Percentiles rank a stretch among this genome's conserved stretches.
Evolutionary conservation across 495 filamentous ascomycete species (phyloP).

Genomic region (Halenospora varia): DNA sequence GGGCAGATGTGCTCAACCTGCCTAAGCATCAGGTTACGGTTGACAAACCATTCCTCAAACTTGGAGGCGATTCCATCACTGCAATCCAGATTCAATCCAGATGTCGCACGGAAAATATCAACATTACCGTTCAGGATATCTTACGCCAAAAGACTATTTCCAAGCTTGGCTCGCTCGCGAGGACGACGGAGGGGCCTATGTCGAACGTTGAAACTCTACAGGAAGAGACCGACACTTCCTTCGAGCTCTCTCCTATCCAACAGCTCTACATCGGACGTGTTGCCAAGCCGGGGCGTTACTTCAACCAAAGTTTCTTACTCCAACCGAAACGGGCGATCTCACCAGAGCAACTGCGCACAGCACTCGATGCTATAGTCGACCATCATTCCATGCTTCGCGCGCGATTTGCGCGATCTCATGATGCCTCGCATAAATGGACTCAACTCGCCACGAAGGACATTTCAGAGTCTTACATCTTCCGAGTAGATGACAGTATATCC

Average conservation of each 20-base stretch:
- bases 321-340: conserved; percentile 49
- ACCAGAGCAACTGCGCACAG: conserved; percentile 43
- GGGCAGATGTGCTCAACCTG: conserved; percentile 51
- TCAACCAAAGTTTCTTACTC: conserved; percentile 66
- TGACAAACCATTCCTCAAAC: conserved; percentile 24
- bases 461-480: conserved; percentile 9
- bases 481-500: conserved; percentile 9
- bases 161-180: neutral
- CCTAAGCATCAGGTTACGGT: conserved; percentile 14
- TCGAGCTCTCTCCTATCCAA: conserved; percentile 68
- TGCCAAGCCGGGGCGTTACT: conserved; percentile 56
- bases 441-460: conserved; percentile 24
- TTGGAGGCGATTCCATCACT: conserved; percentile 34
- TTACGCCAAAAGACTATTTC: neutral
- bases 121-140: conserved; percentile 18
- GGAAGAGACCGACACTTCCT: conserved; percentile 38
- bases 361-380: conserved; percentile 52
- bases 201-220: neutral
- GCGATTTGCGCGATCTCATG: conserved; percentile 41
- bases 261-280: conserved; percentile 58
- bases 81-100: conserved; percentile 31
- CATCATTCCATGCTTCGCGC: conserved; percentile 71
- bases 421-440: conserved; percentile 31
- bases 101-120: conserved; percentile 11
- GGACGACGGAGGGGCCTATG: neutral